A percentile compares a stretch with the other conserved stretches of the same genome.
These are phyloP conservation scores for Melastoma candidum DNA, from an alignment of 441 rosid genomes.

Conservation along the genomic window DNA sequence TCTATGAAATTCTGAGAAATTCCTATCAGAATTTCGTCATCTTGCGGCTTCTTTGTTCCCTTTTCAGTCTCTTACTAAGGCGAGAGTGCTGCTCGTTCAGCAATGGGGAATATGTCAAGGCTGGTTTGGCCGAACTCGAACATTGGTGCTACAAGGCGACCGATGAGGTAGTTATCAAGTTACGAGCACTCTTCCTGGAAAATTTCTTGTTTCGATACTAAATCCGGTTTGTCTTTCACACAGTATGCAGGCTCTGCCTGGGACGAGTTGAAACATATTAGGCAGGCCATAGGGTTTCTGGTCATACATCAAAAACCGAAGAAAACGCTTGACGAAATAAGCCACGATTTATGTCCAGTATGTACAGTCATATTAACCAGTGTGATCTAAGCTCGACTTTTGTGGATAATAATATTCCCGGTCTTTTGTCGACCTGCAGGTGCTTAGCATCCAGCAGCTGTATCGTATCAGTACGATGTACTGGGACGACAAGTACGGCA, in stretches of 20 bases:
- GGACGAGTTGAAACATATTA: slow-evolving; percentile 59
- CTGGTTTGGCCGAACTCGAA: slow-evolving; percentile 56
- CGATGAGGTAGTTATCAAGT: slow-evolving; percentile 31
- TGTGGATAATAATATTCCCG: slow-evolving; percentile 1
- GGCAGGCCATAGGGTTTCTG: slow-evolving; percentile 68
- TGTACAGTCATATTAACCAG: slow-evolving; percentile 18
- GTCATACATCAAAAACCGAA: slow-evolving; percentile 95
- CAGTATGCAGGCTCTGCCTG: slow-evolving; percentile 6
- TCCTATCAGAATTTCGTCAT: not conserved
- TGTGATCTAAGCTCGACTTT: not conserved
- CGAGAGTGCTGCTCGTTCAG: slow-evolving; percentile 77
- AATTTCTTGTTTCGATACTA: not conserved
- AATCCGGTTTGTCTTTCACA: not conserved
- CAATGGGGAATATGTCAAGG: slow-evolving; percentile 67
- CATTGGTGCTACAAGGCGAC: slow-evolving; percentile 55
- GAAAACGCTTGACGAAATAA: slow-evolving; percentile 90
- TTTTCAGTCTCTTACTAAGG: slow-evolving; percentile 51
- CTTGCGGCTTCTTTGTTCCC: not conserved
- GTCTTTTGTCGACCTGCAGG: slow-evolving; percentile 30
- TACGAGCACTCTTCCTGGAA: not conserved
- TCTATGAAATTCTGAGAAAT: not conserved
- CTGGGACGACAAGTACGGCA: slow-evolving; percentile 99
- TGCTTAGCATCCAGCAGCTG: slow-evolving; percentile 88
- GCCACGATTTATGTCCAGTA: slow-evolving; percentile 93
- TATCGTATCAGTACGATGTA: slow-evolving; percentile 97